Conservation (phyloP, 2,329 filamentous ascomycete species). For the Aspergillus costaricaensis region DNA sequence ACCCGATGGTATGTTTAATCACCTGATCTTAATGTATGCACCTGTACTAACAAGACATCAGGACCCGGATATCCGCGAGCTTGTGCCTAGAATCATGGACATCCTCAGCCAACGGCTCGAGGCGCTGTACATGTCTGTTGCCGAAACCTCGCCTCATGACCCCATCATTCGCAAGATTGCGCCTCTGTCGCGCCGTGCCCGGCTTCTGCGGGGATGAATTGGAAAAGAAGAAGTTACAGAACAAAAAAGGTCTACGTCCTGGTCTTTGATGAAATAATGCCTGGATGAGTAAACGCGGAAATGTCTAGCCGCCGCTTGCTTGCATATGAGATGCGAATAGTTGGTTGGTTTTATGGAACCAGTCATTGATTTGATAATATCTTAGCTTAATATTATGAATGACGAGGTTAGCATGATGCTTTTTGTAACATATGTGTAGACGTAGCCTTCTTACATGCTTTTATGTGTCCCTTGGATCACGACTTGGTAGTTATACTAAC, state of each 20-base stretch:
- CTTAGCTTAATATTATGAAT: neutral
- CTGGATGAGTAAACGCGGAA: neutral
- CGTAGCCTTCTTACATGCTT: no score
- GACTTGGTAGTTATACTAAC: neutral
- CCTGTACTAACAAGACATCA: conserved; percentile 26
- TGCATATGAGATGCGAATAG: neutral
- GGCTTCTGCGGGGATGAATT: conserved; percentile 33
- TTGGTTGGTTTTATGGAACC: neutral
- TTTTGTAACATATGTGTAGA: neutral
- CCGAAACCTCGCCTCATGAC: conserved; percentile 54
- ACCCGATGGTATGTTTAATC: conserved; percentile 51
- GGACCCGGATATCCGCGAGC: conserved; percentile 58
- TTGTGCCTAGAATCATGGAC: conserved; percentile 62
- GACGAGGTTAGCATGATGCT: neutral
- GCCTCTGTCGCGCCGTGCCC: conserved; percentile 46
- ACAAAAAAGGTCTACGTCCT: neutral
- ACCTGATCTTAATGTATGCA: neutral
- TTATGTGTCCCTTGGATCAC: no score
- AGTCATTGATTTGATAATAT: neutral
- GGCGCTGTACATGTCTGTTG: conserved; percentile 58
- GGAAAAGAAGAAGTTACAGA: neutral
- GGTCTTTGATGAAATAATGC: conserved; percentile 7
- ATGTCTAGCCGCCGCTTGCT: neutral
- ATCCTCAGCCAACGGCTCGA: conserved; percentile 60
- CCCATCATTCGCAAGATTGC: conserved; percentile 56